A percentile compares a stretch with the other conserved stretches of the same genome.
Conservation (phyloP, 2,329 filamentous ascomycete species). For the Alternaria sp. region DNA sequence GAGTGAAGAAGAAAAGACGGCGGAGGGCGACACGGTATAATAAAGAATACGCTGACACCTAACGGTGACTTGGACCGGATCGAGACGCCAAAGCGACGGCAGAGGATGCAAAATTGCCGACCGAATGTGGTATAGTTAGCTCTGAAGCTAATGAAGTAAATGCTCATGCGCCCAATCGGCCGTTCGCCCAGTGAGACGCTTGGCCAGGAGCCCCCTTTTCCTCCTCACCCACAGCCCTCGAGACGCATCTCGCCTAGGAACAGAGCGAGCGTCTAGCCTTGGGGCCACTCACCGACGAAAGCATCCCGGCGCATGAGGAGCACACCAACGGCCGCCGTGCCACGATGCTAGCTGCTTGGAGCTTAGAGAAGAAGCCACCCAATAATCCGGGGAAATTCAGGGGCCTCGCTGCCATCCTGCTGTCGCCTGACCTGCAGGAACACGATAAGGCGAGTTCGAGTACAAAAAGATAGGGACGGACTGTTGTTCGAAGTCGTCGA, state of each 20-base stretch:
- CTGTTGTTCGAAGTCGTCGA: constrained; percentile 6
- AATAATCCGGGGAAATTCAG: constrained; percentile 51
- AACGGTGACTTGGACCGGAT: constrained; percentile 8
- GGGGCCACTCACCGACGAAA: constrained; percentile 18
- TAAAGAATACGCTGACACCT: constrained; percentile 28
- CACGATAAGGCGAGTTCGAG: neutral
- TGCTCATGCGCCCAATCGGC: constrained; percentile 35
- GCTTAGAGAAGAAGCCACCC: constrained; percentile 31
- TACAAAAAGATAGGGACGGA: constrained; percentile 16
- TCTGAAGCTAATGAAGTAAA: constrained; percentile 32
- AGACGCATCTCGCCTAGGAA: constrained; percentile 14
- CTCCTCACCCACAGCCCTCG: constrained; percentile 11
- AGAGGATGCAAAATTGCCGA: constrained; percentile 44
- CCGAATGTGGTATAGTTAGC: constrained; percentile 28
- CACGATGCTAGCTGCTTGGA: constrained; percentile 24
- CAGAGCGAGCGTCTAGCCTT: constrained; percentile 21
- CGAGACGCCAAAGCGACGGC: constrained; percentile 41
- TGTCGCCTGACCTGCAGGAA: constrained; percentile 5
- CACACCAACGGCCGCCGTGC: constrained; percentile 36
- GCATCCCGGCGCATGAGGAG: constrained; percentile 28
- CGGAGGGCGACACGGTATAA: constrained; percentile 20
- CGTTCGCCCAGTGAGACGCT: constrained; percentile 20
- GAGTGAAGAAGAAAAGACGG: constrained; percentile 25
- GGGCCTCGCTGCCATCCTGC: constrained; percentile 29
- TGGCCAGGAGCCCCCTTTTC: constrained; percentile 31